Conservation (phyloP, 148 eudicot genomes). For the Rhododendron simsii region DNA sequence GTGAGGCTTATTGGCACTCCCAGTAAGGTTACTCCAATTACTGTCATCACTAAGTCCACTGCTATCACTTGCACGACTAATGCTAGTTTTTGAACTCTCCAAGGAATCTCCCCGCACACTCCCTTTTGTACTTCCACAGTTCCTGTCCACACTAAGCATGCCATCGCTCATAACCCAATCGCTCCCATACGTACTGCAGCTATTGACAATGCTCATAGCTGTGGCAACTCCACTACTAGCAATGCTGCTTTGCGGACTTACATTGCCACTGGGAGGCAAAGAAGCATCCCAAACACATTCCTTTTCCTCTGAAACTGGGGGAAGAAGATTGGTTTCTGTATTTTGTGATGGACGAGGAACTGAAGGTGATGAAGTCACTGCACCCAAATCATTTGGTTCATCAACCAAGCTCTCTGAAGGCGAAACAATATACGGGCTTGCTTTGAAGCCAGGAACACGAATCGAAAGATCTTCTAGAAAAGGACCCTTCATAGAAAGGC, state of each 20-base stretch:
- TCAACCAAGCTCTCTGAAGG: slow-evolving; percentile 50
- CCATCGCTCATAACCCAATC: slow-evolving; percentile 69
- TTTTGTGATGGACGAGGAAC: slow-evolving; percentile 52
- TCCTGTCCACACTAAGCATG: slow-evolving; percentile 65
- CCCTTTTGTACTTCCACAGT: slow-evolving; percentile 57
- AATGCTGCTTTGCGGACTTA: slow-evolving; percentile 80
- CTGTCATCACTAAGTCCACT: slow-evolving; percentile 95
- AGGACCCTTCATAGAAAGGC: slow-evolving; percentile 64
- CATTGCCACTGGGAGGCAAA: slow-evolving; percentile 80
- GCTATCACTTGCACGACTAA: slow-evolving; percentile 85
- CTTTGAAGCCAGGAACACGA: slow-evolving; percentile 42
- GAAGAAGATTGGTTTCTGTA: slow-evolving; percentile 34
- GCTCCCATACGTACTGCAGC: slow-evolving; percentile 71
- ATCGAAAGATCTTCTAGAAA: slow-evolving; percentile 63
- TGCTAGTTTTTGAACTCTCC: slow-evolving; percentile 83
- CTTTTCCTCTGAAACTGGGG: slow-evolving; percentile 60
- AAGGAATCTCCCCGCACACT: slow-evolving; percentile 60
- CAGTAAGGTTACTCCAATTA: slow-evolving; percentile 88
- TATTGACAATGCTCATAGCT: slow-evolving; percentile 81
- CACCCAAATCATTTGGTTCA: slow-evolving; percentile 38
- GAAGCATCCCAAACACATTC: slow-evolving; percentile 93
- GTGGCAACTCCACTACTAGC: slow-evolving; percentile 57
- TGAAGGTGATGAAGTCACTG: slow-evolving; percentile 33
- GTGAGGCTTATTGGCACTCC: slow-evolving; percentile 91
- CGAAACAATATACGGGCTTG: slow-evolving; percentile 30